These are phyloP conservation scores for Dryas drummondii DNA, from an alignment of 306 rosid species.

Conservation along the genomic window DNA sequence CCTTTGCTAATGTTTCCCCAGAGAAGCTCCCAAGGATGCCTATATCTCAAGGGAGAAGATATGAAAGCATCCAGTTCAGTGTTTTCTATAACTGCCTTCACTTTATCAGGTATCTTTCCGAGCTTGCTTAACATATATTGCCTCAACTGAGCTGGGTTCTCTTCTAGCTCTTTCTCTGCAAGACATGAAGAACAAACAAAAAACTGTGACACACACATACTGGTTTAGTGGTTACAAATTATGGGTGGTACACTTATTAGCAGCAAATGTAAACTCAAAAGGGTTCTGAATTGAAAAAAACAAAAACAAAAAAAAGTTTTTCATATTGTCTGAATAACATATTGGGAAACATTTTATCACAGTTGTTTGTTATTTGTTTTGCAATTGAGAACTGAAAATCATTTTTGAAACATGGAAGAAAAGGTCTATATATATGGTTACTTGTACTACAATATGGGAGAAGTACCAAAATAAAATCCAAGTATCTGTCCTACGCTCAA, in stretches of 20 bases:
- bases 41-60: slow-evolving; percentile 45
- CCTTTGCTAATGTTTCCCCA: slow-evolving; percentile 59
- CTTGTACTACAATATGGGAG: background rate
- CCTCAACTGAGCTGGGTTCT: slow-evolving; percentile 41
- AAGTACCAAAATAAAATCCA: background rate
- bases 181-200: background rate
- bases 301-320: too few relatives aligned
- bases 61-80: slow-evolving; percentile 34
- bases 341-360: background rate
- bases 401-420: background rate
- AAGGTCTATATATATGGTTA: background rate
- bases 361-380: background rate
- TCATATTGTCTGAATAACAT: background rate
- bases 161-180: slow-evolving; percentile 43
- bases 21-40: slow-evolving; percentile 65
- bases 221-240: background rate
- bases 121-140: slow-evolving; percentile 50
- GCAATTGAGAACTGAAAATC: background rate
- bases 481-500: background rate
- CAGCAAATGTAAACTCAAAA: background rate
- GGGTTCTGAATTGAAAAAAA: background rate
- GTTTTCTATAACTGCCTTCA: slow-evolving; percentile 39
- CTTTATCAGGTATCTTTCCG: slow-evolving; percentile 41
- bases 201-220: background rate
- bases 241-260: background rate